Evolutionary conservation across 2,329 filamentous ascomycete genomes (phyloP).

Genomic region (Sporothrix brasiliensis): DNA sequence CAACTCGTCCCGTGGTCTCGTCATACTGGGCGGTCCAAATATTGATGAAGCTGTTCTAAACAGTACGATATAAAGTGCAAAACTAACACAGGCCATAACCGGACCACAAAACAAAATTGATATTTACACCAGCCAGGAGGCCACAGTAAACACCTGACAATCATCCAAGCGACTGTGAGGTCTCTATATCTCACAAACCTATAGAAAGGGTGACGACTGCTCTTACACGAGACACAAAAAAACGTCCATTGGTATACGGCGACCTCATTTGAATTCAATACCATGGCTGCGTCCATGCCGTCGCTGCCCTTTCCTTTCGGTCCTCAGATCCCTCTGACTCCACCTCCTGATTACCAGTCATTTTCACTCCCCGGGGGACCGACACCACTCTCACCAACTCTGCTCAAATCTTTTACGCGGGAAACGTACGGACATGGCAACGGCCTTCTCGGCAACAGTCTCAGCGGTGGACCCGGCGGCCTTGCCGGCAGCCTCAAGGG

Average conservation of each 20-base stretch:
- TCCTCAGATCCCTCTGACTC: slow-evolving; percentile 46
- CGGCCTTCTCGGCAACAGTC: slow-evolving; percentile 16
- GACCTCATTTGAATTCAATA: not conserved
- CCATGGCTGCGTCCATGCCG: slow-evolving; percentile 40
- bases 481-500: slow-evolving; percentile 24
- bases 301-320: slow-evolving; percentile 41
- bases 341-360: slow-evolving; percentile 46
- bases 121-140: not conserved
- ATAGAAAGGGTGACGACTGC: too few species aligned
- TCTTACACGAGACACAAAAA: not conserved
- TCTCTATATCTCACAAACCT: not conserved
- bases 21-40: not conserved
- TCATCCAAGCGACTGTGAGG: slow-evolving; percentile 9
- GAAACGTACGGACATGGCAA: slow-evolving; percentile 35
- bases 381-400: slow-evolving; percentile 33
- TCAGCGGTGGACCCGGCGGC: slow-evolving; percentile 19
- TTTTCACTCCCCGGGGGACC: slow-evolving; percentile 38
- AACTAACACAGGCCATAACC: not conserved
- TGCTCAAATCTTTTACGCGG: slow-evolving; percentile 37
- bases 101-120: not conserved
- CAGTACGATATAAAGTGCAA: not conserved
- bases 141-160: not conserved
- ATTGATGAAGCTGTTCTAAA: not conserved
- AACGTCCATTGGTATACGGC: not conserved
- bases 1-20: not conserved